Base-by-base conservation (phyloP, 208 protist species). In the Leptomonas seymouri region DNA sequence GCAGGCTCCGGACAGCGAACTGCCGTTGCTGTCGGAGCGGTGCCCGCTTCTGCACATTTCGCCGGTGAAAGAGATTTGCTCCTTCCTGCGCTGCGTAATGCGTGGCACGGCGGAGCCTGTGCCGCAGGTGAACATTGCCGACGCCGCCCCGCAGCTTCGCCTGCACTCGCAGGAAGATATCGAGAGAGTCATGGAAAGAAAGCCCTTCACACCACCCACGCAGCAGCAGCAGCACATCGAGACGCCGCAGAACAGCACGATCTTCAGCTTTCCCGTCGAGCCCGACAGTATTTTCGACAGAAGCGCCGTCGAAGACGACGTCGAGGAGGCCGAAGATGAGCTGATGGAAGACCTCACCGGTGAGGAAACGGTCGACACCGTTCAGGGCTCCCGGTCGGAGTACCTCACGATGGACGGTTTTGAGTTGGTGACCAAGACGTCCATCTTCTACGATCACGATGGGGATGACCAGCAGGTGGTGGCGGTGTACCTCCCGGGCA, bases 1-100 rank as follows among this genome's bases (percentile, higher is more conserved):
- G 21, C 48, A 66, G 27, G 60, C 61, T 14, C 34, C 67, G 15
- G 71, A 77, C n/a, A 55, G 23, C 5, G 78, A 76, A 15, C 23
- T 76, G 16, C 56, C 58, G 8, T 23, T 28, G 30, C 55, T 85
- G 58, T 34, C 53, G 3, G 62, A 57, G 12, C 50, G 69, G 7
- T 79, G 78, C 31, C 86, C 86, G 2, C 84, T 89, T 78, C 66
- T 96, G 36, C 87, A 93, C 54, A 81, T 96, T 9, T 80, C 74
- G 23, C 87, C 81, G 16, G 76, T 93, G 16, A 67, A 82, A 25
- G 67, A 83, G 23, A 80, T 96, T 25, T 89, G 80, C 65, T 56
- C 23, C 44, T 71, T 67, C 31, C 61, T 86, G 21, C 86, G 83
- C 45, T 49, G 62, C 44, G 28, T 45, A 3, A 31, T 28, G 5